A percentile compares a stretch with the other conserved stretches of the same genome.
phyloP scores from a whole-genome alignment of 2,329 filamentous ascomycete genomes.

The Chalaropsis ovoidea region DNA sequence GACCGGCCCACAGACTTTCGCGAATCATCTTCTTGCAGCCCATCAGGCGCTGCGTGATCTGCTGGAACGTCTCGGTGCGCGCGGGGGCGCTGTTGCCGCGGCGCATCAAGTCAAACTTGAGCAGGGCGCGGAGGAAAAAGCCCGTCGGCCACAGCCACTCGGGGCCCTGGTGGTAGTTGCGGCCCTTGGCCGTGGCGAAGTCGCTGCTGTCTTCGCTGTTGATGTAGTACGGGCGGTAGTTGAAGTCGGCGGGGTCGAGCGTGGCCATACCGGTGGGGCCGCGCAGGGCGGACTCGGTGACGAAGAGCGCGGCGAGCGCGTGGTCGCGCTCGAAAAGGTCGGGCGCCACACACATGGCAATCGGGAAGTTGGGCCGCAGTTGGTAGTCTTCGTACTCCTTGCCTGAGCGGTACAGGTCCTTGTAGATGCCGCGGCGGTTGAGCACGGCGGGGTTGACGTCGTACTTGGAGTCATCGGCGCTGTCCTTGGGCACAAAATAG shows the following conservation, averaged over 20 bases:
- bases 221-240: conserved; percentile 90
- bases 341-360: conserved; percentile 89
- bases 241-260: conserved; percentile 79
- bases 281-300: conserved; percentile 68
- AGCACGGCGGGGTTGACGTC: conserved; percentile 69
- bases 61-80: conserved; percentile 81
- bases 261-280: conserved; percentile 94
- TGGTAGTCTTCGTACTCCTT: conserved; percentile 98
- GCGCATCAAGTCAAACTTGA: conserved; percentile 78
- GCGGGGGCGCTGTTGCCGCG: conserved; percentile 36
- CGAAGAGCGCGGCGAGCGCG: conserved; percentile 66
- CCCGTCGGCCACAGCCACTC: conserved; percentile 98
- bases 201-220: conserved; percentile 89
- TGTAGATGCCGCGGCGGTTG: conserved; percentile 94
- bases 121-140: conserved; percentile 82
- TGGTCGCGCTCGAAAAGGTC: conserved; percentile 72
- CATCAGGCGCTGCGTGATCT: conserved; percentile 71
- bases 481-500: conserved; percentile 69
- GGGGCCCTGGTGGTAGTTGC: conserved; percentile 96
- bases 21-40: conserved; percentile 79
- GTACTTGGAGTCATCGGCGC: conserved; percentile 62
- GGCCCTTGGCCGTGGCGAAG: conserved; percentile 83
- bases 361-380: conserved; percentile 83
- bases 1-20: conserved; percentile 74
- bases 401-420: conserved; percentile 85